A percentile compares a stretch with the other conserved stretches of the same genome.
These are phyloP conservation scores for Xanthoceras sorbifolium DNA, from an alignment of 345 rosid genomes.

Conservation along the genomic window DNA sequence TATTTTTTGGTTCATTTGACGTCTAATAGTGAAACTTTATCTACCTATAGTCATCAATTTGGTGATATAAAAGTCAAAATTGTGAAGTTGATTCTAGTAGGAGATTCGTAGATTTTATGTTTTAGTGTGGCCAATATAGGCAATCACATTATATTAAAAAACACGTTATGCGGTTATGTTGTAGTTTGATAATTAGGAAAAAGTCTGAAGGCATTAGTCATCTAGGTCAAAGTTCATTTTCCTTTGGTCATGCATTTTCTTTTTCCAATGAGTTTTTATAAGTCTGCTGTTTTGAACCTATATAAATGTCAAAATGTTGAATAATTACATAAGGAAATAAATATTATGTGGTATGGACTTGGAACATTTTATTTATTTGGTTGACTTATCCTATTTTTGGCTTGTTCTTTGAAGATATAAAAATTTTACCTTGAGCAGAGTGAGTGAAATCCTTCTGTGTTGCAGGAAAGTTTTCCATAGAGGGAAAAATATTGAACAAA, in stretches of 20 bases:
- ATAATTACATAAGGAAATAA: not conserved
- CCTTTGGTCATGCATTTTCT: not conserved
- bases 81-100: not conserved
- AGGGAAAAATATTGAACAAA: slow-evolving; percentile 79
- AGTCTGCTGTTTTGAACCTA: not conserved
- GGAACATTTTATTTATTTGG: not conserved
- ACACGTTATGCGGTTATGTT: not conserved
- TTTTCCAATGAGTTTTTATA: not conserved
- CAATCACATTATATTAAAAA: not conserved
- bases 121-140: not conserved
- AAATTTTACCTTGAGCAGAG: slow-evolving; percentile 12
- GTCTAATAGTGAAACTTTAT: not conserved
- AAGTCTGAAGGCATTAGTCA: not conserved
- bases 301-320: not conserved
- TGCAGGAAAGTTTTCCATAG: slow-evolving; percentile 58
- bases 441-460: slow-evolving; percentile 13
- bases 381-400: slow-evolving; percentile 1
- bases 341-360: not conserved
- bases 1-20: not conserved
- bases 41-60: not conserved
- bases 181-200: not conserved
- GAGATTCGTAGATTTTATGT: not conserved
- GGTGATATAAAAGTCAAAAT: not conserved
- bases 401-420: not conserved
- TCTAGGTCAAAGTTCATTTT: not conserved